Percentiles rank a stretch among this genome's conserved stretches.
Conservation (phyloP, 805 yeast species). For the Lipomyces kockii region DNA sequence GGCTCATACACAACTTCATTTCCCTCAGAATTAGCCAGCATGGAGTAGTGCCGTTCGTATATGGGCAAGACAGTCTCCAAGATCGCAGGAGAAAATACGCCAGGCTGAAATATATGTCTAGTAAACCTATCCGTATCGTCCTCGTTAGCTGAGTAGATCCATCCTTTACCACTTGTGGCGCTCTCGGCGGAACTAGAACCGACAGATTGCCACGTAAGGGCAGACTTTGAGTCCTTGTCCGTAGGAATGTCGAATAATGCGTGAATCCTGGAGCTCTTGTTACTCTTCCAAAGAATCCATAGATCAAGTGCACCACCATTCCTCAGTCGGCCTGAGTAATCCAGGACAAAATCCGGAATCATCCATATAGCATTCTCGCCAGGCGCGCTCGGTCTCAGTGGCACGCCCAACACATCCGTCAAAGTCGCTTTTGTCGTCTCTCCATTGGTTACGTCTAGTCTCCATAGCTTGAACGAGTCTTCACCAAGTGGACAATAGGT, state of each 20-base stretch:
- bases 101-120: slow-evolving; percentile 55
- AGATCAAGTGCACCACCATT: slow-evolving; percentile 42
- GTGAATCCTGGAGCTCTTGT: slow-evolving; percentile 52
- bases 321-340: slow-evolving; percentile 38
- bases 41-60: slow-evolving; percentile 52
- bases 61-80: slow-evolving; percentile 59
- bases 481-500: slow-evolving; percentile 52
- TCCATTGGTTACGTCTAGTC: slow-evolving; percentile 36
- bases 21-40: slow-evolving; percentile 39
- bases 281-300: slow-evolving; percentile 66
- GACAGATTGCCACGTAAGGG: slow-evolving; percentile 31
- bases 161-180: slow-evolving; percentile 7
- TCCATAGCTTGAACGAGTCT: slow-evolving; percentile 53
- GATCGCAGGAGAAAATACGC: slow-evolving; percentile 54
- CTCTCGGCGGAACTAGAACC: slow-evolving; percentile 9
- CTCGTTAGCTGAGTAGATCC: slow-evolving; percentile 39
- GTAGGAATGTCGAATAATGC: slow-evolving; percentile 28
- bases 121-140: slow-evolving; percentile 45
- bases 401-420: slow-evolving; percentile 42
- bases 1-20: slow-evolving; percentile 38
- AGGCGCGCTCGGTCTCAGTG: slow-evolving; percentile 44
- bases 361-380: slow-evolving; percentile 53
- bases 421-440: slow-evolving; percentile 38
- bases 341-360: slow-evolving; percentile 50
- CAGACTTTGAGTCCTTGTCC: background rate